Conservation (phyloP, 257 asterid genomes). For the Marsdenia floribunda region DNA sequence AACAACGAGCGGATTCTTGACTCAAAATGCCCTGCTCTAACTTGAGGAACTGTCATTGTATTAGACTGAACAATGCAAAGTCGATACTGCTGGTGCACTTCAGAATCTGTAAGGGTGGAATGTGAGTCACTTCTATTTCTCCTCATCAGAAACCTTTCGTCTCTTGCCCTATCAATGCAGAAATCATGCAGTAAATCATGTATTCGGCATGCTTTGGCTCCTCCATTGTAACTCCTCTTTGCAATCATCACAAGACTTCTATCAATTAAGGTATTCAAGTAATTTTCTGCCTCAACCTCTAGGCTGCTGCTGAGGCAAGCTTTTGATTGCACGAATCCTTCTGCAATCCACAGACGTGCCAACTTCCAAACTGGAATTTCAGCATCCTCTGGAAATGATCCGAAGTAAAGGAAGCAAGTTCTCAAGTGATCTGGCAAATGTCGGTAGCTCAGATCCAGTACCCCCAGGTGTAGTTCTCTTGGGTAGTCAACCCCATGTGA, state of each 20-base stretch:
- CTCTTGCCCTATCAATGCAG: slow-evolving; percentile 12
- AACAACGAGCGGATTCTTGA: not conserved
- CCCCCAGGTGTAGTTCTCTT: slow-evolving; percentile 14
- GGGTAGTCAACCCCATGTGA: not conserved
- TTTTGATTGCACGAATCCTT: not conserved
- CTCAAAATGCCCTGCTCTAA: not conserved
- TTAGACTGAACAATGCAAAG: not conserved
- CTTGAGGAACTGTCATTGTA: not conserved
- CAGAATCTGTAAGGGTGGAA: not conserved
- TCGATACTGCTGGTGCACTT: not conserved
- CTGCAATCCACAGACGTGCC: not conserved
- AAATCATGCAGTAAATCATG: slow-evolving; percentile 18
- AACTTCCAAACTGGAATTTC: slow-evolving; percentile 30
- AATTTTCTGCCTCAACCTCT: not conserved
- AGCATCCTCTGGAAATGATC: slow-evolving; percentile 45
- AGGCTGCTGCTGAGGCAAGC: not conserved
- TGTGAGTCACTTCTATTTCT: not conserved
- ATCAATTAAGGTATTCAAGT: not conserved
- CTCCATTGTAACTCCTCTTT: not conserved
- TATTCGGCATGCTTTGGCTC: not conserved
- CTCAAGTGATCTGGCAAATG: slow-evolving; percentile 47
- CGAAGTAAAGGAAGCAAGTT: slow-evolving; percentile 52
- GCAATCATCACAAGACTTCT: slow-evolving; percentile 3
- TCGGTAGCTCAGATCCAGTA: slow-evolving; percentile 42
- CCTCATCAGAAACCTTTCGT: not conserved